Conservation (phyloP, 768 basidiomycete genomes). For the Pisolithus marmoratus region DNA sequence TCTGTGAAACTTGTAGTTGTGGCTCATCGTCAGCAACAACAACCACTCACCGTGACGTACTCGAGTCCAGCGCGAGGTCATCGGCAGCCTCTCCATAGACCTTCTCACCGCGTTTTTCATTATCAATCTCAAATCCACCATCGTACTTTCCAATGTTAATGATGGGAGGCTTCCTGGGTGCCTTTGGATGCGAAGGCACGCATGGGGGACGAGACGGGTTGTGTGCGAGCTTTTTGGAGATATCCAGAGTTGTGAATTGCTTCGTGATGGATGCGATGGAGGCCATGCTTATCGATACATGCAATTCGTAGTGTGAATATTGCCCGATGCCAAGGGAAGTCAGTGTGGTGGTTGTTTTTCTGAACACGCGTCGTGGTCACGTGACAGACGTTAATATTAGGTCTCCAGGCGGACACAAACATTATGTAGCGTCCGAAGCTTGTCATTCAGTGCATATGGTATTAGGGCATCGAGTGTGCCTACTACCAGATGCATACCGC, state of each 20-base stretch:
- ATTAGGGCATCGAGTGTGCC: too few species aligned
- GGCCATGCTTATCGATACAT: constrained; percentile 29
- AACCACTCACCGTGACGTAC: constrained; percentile 51
- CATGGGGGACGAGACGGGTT: constrained; percentile 22
- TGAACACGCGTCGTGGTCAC: constrained; percentile 24
- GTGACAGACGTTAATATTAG: constrained; percentile 9
- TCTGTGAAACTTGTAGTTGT: constrained; percentile 30
- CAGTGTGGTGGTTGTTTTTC: constrained; percentile 3
- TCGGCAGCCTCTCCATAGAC: constrained; percentile 76
- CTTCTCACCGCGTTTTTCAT: constrained; percentile 69
- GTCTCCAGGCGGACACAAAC: too few species aligned
- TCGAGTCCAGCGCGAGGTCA: constrained; percentile 81
- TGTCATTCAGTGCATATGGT: too few species aligned
- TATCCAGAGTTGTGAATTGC: constrained; percentile 66
- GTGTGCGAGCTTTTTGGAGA: constrained; percentile 44
- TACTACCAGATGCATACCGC: too few species aligned
- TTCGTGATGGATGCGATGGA: constrained; percentile 51
- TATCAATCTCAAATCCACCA: constrained; percentile 91
- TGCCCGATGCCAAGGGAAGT: neutral
- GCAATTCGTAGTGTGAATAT: neutral
- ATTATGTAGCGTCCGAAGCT: too few species aligned
- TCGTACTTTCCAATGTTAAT: constrained; percentile 93
- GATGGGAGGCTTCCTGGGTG: constrained; percentile 27
- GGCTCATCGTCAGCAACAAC: neutral
- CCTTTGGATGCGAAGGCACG: constrained; percentile 15